These are phyloP conservation scores for Leccinum subrobustum DNA, from an alignment of 1,284 basidiomycete species.

Conservation along the genomic window DNA sequence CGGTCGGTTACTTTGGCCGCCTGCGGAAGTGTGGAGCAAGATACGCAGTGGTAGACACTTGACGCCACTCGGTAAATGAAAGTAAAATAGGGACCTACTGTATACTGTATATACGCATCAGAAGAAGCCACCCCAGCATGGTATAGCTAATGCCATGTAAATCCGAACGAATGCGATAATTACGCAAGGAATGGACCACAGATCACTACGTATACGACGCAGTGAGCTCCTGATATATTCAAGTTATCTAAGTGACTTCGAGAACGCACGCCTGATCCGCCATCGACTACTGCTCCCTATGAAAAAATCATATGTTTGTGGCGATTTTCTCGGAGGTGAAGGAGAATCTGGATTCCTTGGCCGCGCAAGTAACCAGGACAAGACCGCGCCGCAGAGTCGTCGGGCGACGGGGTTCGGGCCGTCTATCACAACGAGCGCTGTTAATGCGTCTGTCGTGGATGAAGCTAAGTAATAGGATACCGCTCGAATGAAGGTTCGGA, in stretches of 20 bases:
- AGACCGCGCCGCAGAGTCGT: conserved; percentile 37
- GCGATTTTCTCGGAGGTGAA: conserved; percentile 73
- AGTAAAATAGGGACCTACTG: conserved; percentile 48
- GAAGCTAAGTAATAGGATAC: conserved; percentile 20
- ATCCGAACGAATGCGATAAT: neutral
- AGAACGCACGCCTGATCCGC: neutral
- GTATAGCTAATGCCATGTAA: neutral
- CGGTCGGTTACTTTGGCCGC: conserved; percentile 73
- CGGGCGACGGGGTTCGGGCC: conserved; percentile 37
- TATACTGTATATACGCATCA: conserved; percentile 46
- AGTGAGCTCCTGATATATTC: neutral
- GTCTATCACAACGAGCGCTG: conserved; percentile 18
- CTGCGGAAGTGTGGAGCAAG: conserved; percentile 59
- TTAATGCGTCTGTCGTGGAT: conserved; percentile 11
- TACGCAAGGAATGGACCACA: neutral
- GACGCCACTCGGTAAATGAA: conserved; percentile 49
- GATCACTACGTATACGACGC: neutral
- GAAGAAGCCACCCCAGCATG: conserved; percentile 36
- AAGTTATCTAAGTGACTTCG: neutral
- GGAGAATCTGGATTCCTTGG: conserved; percentile 63
- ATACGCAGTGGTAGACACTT: conserved; percentile 59
- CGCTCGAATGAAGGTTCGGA: conserved; percentile 18
- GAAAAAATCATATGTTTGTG: conserved; percentile 16
- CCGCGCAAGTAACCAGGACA: conserved; percentile 46
- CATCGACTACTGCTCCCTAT: neutral